A percentile compares a stretch with the other conserved stretches of the same genome.
Evolutionary conservation across 169 alveolate genomes (phyloP).

Genomic region (Plasmodium coatneyi): DNA sequence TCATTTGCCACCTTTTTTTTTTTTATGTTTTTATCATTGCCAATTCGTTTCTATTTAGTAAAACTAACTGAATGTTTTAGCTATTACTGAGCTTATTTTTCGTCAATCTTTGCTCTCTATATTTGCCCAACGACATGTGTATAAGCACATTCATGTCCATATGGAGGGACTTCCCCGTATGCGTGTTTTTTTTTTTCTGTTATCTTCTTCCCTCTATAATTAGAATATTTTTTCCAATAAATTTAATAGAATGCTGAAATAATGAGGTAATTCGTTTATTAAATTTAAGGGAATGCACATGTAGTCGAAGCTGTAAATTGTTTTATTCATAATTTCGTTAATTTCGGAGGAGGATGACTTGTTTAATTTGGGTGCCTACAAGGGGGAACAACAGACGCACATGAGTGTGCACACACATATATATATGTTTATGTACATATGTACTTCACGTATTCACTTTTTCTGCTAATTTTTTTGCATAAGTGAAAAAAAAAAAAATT

Average conservation of each 20-base stretch:
- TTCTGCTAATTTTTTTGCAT: not conserved
- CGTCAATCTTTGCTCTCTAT: not conserved
- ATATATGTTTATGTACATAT: not conserved
- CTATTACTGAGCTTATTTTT: constrained; percentile 4
- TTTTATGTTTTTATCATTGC: constrained; percentile 13
- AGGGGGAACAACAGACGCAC: not conserved
- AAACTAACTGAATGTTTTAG: not conserved
- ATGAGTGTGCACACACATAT: not conserved
- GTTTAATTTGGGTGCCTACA: constrained; percentile 63
- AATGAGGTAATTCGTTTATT: constrained; percentile 41
- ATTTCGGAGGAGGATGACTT: constrained; percentile 20
- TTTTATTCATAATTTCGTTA: constrained; percentile 43
- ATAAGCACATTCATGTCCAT: not conserved
- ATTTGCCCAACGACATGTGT: not conserved
- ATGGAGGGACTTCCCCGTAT: not conserved
- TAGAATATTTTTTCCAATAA: constrained; percentile 72
- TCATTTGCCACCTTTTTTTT: constrained; percentile 1
- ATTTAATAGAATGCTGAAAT: constrained; percentile 61
- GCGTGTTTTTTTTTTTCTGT: not conserved
- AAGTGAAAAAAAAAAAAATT: not conserved
- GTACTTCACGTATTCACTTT: not conserved
- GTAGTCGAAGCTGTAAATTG: constrained; percentile 73
- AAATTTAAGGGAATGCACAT: constrained; percentile 71
- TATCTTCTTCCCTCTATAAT: not conserved
- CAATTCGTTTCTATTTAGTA: not conserved